Base-by-base conservation (phyloP, 176 grass and related monocot species). In the Secale cereale region DNA sequence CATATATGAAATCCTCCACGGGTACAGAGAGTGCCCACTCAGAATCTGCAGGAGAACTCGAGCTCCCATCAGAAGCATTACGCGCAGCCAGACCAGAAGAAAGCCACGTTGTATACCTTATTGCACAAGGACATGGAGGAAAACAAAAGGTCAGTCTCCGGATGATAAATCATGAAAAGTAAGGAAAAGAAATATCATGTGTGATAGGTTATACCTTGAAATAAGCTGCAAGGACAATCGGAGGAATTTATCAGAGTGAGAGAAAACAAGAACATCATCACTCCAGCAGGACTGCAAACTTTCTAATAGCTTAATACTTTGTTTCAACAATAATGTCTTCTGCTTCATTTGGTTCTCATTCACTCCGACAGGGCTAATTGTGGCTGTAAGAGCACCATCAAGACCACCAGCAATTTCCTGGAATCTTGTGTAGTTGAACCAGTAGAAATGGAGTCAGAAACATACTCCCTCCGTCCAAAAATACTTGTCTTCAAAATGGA, bases 381-480 rank as follows among this genome's bases (percentile, higher is more conserved):
- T 74, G 37, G 67, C 63, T 23, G 86, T 92, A 70, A 99, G 86
- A 2, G 76, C 74, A 87, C 93, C 92, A 89, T 99, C 97, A 82
- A 99, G 86, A 79, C 84, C 86, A 82, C 97, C 94, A 69, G 97
- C 97, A 92, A 99, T 96, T 86, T 96, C 97, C 90, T 99, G 97
- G 92, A 99, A 99, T 83, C 97, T 99, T 88, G 87, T 83, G 33
- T 52, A 90, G 82, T 79, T 65, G 68, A 90, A 91, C 7, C 61
- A 78, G 66, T 70, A 70, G n/a, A 27, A 70, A 82, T 71, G 46
- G 81, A 84, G 57, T 81, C 31, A 64, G 33, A 77, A 80, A 61
- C 59, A 83, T 25, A n/a, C n/a, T n/a, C n/a, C n/a, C n/a, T n/a
- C n/a, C n/a, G n/a, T n/a, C n/a, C n/a, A n/a, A n/a, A n/a, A n/a